A percentile compares a stretch with the other conserved stretches of the same genome.
Conservation (phyloP, 768 basidiomycete species). For the Tulasnella sp. region DNA sequence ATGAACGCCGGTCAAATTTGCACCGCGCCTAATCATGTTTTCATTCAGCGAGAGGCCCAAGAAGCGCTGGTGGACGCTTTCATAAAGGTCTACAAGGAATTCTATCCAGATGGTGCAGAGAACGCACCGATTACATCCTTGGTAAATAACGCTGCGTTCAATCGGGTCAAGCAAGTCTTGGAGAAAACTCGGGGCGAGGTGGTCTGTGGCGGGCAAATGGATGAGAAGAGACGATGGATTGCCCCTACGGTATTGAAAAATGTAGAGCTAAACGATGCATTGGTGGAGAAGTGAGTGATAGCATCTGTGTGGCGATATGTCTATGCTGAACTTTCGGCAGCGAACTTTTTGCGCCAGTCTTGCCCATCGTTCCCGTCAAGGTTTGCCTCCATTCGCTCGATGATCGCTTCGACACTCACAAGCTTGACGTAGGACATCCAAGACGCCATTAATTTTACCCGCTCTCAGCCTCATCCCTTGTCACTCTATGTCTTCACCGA, state of each 20-base stretch:
- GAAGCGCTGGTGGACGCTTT: conserved; percentile 50
- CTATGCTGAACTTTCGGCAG: neutral
- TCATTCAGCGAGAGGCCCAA: conserved; percentile 50
- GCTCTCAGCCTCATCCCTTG: conserved; percentile 69
- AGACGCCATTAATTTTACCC: conserved; percentile 70
- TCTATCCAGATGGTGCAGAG: conserved; percentile 56
- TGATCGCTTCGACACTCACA: neutral
- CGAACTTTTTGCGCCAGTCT: conserved; percentile 67
- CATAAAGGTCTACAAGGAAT: conserved; percentile 52
- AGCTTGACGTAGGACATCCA: conserved; percentile 50
- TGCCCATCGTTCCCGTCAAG: conserved; percentile 74
- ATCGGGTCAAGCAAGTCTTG: conserved; percentile 63
- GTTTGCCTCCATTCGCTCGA: conserved; percentile 22
- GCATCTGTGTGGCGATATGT: neutral
- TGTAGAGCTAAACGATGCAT: conserved; percentile 55
- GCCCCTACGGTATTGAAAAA: conserved; percentile 28
- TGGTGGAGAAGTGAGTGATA: conserved; percentile 73
- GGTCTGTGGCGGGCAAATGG: conserved; percentile 7
- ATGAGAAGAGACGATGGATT: conserved; percentile 22
- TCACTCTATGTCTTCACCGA: conserved; percentile 77
- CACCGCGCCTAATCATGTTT: conserved; percentile 61
- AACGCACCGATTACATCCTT: conserved; percentile 57
- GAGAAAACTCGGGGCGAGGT: conserved; percentile 38
- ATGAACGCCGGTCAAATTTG: conserved; percentile 79
- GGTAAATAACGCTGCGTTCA: conserved; percentile 56